phyloP scores from a whole-genome alignment of 768 basidiomycete species.

The Artomyces pyxidatus region DNA sequence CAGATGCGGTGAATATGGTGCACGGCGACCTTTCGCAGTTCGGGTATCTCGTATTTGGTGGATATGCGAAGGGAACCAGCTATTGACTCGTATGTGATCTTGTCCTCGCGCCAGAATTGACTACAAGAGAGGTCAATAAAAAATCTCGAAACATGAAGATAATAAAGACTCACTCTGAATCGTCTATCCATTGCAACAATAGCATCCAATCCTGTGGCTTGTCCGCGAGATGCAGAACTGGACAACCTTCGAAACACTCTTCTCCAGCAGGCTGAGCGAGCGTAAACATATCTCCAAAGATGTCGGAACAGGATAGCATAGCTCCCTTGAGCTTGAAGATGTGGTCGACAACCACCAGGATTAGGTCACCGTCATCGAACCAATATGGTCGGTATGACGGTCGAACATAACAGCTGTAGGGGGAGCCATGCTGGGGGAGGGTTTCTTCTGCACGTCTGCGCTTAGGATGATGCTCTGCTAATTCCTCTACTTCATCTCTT shows the following conservation, averaged over 20 bases:
- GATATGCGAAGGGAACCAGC: conserved; percentile 25
- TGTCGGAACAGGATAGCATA: conserved; percentile 16
- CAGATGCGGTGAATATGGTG: conserved; percentile 21
- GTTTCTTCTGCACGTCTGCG: too few species aligned
- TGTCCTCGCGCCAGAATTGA: conserved; percentile 18
- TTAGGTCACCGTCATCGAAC: conserved; percentile 30
- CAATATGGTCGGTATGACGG: conserved; percentile 17
- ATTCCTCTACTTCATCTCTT: too few species aligned
- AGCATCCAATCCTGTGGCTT: conserved; percentile 24
- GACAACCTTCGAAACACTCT: conserved; percentile 26
- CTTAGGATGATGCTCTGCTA: too few species aligned
- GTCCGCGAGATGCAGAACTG: conserved; percentile 24
- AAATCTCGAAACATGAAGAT: background rate
- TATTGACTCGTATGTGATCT: conserved; percentile 20
- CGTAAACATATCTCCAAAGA: conserved; percentile 30
- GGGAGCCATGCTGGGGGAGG: too few species aligned
- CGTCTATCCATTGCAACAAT: conserved; percentile 27
- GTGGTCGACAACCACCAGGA: conserved; percentile 21
- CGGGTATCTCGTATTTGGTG: conserved; percentile 30
- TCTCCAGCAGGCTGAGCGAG: conserved; percentile 24
- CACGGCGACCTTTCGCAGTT: conserved; percentile 21
- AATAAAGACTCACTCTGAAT: conserved; percentile 21
- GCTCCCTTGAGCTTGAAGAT: conserved; percentile 17
- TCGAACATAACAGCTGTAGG: too few species aligned
- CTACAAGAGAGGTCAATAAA: conserved; percentile 10